Evolutionary conservation across 2,329 filamentous ascomycete species (phyloP), one percentile per base, ranked within the genome.

Genomic region (Aspergillus felis): DNA sequence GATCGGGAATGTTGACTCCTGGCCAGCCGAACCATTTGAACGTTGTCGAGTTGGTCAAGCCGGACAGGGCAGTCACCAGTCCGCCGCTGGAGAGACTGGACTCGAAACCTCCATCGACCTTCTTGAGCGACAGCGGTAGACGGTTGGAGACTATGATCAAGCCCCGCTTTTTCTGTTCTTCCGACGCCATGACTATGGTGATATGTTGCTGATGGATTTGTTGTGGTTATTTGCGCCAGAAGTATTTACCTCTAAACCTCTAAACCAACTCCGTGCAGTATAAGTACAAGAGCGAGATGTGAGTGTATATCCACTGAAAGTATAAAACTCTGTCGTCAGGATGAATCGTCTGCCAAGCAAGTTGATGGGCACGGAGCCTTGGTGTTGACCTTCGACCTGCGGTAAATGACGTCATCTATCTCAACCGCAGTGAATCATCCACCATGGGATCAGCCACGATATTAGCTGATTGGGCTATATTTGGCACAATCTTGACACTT

Each of bases 1-100:
- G 81, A 57, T 94, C 90, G 44, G 91, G 90, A 0, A 96, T 85
- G 73, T 95, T 90, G 24, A 94, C 79, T 17, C 93, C 92, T 0
- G 93, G 92, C 93, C 93, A 97, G 61, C 92, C 93, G 75, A 96
- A 97, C 92, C 93, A 97, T 71, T 91, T 89, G 74, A 96, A 96
- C 65, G 87, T 89, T 20, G 91, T 95, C 3, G 90, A 88, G 76
- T 96, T 96, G 68, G 89, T 88, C 52, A 97, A 79, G 27, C 92
- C 92, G 56, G 90, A 93, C 55, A 97, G 81, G 22, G 92, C 92
- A 27, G 90, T 96, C 67, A 97, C 92, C 24, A 97, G 84, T 14
- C 92, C 92, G 55, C 92, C 92, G 9, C 92, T 96, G 48, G 92
- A 96, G 84, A 95, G 90, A 68, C 87, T 89, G 73, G 95, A 93